These are phyloP conservation scores for Xylaria sp. DNA, from an alignment of 2,329 filamentous ascomycete species.

Conservation along the genomic window DNA sequence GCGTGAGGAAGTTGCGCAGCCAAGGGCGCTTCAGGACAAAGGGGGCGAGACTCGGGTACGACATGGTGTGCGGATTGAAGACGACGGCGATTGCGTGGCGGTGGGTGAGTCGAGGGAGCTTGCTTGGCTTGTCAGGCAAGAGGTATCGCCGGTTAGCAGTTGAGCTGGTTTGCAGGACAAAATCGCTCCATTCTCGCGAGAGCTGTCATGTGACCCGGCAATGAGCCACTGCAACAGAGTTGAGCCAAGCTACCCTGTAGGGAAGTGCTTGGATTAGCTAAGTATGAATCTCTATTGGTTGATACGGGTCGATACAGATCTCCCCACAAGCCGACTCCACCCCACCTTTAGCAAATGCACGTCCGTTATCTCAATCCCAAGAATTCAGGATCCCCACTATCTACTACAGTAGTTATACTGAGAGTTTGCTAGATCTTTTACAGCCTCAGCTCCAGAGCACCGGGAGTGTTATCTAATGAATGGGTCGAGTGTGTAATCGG, in stretches of 20 bases:
- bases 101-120: slow-evolving; percentile 30
- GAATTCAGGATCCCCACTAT: background rate
- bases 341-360: background rate
- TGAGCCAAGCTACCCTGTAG: slow-evolving; percentile 5
- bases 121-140: slow-evolving; percentile 9
- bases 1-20: slow-evolving; percentile 81
- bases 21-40: slow-evolving; percentile 86
- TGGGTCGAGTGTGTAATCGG: background rate
- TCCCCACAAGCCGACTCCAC: background rate
- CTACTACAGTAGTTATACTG: background rate
- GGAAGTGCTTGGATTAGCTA: background rate
- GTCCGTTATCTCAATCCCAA: background rate
- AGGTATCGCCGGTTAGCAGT: slow-evolving; percentile 18
- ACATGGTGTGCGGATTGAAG: slow-evolving; percentile 54
- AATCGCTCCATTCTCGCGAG: slow-evolving; percentile 32
- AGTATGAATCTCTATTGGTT: background rate
- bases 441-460: background rate
- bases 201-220: slow-evolving; percentile 30
- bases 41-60: slow-evolving; percentile 76
- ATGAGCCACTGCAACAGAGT: background rate
- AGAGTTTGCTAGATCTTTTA: background rate
- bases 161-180: slow-evolving; percentile 16
- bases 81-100: slow-evolving; percentile 5
- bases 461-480: background rate
- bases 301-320: background rate